Base-by-base conservation (phyloP, 1,284 basidiomycete species). In the Microbotryomycetes sp. region DNA sequence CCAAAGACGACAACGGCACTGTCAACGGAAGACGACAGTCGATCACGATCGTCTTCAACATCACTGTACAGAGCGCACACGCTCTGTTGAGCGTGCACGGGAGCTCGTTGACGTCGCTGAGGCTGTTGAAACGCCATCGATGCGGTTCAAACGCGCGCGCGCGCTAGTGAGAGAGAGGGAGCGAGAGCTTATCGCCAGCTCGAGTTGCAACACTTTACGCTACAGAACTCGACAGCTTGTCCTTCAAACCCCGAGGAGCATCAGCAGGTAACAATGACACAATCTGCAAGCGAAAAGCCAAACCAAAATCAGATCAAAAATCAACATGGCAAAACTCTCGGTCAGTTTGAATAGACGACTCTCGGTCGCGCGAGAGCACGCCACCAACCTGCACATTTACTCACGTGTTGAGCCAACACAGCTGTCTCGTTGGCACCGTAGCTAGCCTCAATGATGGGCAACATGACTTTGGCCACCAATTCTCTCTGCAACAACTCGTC, bases 361-460 rank as follows among this genome's bases (percentile, higher is more conserved):
- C 9, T 42, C 12, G 36, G 19, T 42, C 36, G 9, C 2, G 4
- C 0, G 4, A 15, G 4, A 26, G 5, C 19, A 9, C n/a, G n/a
- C n/a, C n/a, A n/a, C n/a, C n/a, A n/a, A n/a, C n/a, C n/a, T n/a
- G n/a, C n/a, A n/a, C n/a, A n/a, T n/a, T n/a, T n/a, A 71, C 76
- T 72, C 64, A 89, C 89, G 81, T 84, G 84, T 54, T 77, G 77
- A 62, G 84, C 80, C 63, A 84, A 77, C 53, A 84, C 83, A 72
- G 86, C 82, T 1, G 90, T 92, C 16, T 92, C 92, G 31, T 89
- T 86, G 32, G 90, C 87, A 92, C 92, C n/a, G n/a, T n/a, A 96
- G 5, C 87, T 87, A 58, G 80, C 82, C 64, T 84, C 81, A 5
- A 91, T 83, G 22, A 89, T 79, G 1, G 83, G 83, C 51, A 87